Evolutionary conservation across 805 yeast species (phyloP).

Genomic region (Pichia gijzeniarum): DNA sequence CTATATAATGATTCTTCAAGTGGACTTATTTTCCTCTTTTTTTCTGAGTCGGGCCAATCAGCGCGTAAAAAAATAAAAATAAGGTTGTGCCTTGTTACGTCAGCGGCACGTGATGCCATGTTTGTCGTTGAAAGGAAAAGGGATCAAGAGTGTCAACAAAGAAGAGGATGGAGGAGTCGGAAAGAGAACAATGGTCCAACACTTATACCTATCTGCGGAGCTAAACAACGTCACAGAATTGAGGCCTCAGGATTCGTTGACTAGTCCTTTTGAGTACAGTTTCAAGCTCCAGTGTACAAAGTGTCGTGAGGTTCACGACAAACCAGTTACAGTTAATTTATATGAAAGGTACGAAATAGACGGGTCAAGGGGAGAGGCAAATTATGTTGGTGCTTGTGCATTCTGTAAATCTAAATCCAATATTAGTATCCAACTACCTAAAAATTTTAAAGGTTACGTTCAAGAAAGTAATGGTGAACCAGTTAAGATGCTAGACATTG

Average conservation of each 20-base stretch:
- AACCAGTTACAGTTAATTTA: conserved; percentile 60
- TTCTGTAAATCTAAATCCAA: conserved; percentile 25
- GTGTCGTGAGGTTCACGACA: conserved; percentile 74
- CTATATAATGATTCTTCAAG: too few species aligned
- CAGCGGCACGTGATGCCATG: too few species aligned
- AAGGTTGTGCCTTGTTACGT: too few species aligned
- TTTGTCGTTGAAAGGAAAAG: too few species aligned
- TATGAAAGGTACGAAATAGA: conserved; percentile 58
- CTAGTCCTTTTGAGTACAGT: conserved; percentile 64
- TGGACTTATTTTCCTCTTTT: too few species aligned
- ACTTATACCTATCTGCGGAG: conserved; percentile 31
- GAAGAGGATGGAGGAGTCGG: too few species aligned
- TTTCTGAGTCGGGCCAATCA: too few species aligned
- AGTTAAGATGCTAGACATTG: conserved; percentile 56
- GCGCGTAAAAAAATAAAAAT: too few species aligned
- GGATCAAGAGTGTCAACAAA: too few species aligned
- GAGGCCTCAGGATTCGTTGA: conserved; percentile 52
- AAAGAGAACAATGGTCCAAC: conserved; percentile 5
- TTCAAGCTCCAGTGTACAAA: conserved; percentile 69
- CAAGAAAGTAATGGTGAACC: conserved; percentile 38
- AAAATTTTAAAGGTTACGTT: conserved; percentile 25
- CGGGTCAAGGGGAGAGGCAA: conserved; percentile 78
- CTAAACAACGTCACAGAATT: conserved; percentile 30
- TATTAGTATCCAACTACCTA: conserved; percentile 21
- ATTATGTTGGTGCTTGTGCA: conserved; percentile 53